These are phyloP conservation scores for Didymella segeticola DNA, from an alignment of 2,329 filamentous ascomycete genomes.

Conservation along the genomic window DNA sequence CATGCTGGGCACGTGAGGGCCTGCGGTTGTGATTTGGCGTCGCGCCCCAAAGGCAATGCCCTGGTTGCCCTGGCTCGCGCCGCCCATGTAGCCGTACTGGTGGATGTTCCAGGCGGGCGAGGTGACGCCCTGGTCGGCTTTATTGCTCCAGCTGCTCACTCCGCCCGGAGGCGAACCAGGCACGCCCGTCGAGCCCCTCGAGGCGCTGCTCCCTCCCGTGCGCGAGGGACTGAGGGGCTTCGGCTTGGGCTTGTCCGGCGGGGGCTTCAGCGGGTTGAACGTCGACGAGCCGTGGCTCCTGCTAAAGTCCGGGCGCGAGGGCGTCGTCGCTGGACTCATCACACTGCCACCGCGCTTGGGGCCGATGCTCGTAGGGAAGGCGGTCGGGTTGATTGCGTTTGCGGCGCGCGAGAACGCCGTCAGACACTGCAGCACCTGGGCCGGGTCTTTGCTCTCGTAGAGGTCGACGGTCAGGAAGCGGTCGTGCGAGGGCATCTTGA, in stretches of 20 bases:
- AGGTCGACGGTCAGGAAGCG: slow-evolving; percentile 96
- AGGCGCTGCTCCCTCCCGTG: slow-evolving; percentile 64
- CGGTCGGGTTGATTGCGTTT: slow-evolving; percentile 72
- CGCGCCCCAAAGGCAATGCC: slow-evolving; percentile 91
- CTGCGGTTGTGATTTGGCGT: slow-evolving; percentile 87
- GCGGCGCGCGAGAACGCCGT: slow-evolving; percentile 90
- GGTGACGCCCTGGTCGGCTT: slow-evolving; percentile 78
- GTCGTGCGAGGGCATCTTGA: slow-evolving; percentile 91
- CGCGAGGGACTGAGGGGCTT: slow-evolving; percentile 54
- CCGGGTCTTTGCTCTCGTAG: slow-evolving; percentile 93
- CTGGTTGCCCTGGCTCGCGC: slow-evolving; percentile 93
- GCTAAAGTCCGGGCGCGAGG: slow-evolving; percentile 36
- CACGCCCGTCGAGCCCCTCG: slow-evolving; percentile 58
- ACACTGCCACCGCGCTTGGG: slow-evolving; percentile 62
- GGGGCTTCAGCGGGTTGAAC: slow-evolving; percentile 53
- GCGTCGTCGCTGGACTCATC: slow-evolving; percentile 33
- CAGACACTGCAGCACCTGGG: slow-evolving; percentile 93
- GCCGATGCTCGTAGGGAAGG: slow-evolving; percentile 79
- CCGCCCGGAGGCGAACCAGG: slow-evolving; percentile 56
- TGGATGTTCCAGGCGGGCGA: slow-evolving; percentile 97
- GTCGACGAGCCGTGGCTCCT: slow-evolving; percentile 52
- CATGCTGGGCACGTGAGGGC: slow-evolving; percentile 78
- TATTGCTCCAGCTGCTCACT: slow-evolving; percentile 93
- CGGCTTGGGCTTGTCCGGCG: slow-evolving; percentile 21
- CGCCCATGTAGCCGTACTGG: slow-evolving; percentile 96